Evolutionary conservation across 768 basidiomycete species (phyloP), one percentile per base, ranked within the genome.

Genomic region (Gelatoporia subvermispora): DNA sequence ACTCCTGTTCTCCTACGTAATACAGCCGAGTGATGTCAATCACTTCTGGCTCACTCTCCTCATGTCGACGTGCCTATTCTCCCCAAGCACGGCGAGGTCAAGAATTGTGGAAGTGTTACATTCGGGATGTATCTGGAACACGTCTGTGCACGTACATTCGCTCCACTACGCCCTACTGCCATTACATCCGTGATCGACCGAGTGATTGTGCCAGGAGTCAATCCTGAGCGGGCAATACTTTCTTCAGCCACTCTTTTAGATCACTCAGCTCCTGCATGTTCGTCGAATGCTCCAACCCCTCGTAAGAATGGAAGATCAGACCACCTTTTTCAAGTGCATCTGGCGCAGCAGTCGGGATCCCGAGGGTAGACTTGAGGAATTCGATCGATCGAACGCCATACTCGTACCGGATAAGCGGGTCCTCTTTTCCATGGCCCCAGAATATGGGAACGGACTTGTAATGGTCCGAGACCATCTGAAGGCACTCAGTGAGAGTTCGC

Each of bases 351-450:
- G 61, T 60, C 17, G 73, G 59, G 47, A 87, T 70, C 15, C 81
- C 79, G 35, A 89, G 60, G 15, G 74, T 57, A 13, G 71, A 62
- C 31, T 73, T 76, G 38, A 94, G 68, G 50, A 77, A 76, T 7
- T 81, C 74, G 34, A 75, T 67, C 8, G 88, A 86, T 42, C 65
- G 64, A 46, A 73, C 62, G 20, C 80, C 79, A 43, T 81, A 72
- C 22, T 73, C 53, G 56, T 72, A 73, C 49, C 73, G 74, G 46
- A 96, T 84, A 20, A 95, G 72, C 7, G 79, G 82, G 67, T 97
- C 93, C 15, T 64, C 72, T 5, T 72, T 76, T 20, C 93, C 93
- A 54, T 93, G 88, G 11, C 87, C 93, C 82, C 88, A 88, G 67
- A 95, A 94, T 23, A 94, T 73, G 1, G 92, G 88, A 18, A 3